Base-by-base conservation (phyloP, 176 grass and related monocot genomes). In the Oryza officinalis region DNA sequence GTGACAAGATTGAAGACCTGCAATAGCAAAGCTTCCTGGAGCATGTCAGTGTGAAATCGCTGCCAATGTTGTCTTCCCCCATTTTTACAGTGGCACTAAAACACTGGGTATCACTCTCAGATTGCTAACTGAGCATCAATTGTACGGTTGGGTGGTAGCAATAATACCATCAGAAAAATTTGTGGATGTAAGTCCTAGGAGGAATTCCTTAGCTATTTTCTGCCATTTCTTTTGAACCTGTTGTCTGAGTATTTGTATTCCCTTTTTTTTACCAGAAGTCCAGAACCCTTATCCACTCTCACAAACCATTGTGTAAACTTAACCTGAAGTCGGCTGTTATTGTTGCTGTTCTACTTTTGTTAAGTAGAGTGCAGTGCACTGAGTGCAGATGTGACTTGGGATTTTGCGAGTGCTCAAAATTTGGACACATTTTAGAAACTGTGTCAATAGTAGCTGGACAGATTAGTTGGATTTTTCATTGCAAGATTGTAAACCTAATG, bases 1-100 rank as follows among this genome's bases (percentile, higher is more conserved):
- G 43, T 95, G 83, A 95, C 65, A 67, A 33, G 43, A 31, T 78
- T 65, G 60, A 65, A 22, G 80, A 35, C 67, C 59, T 63, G 50
- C 9, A 43, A 75, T 1, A 61, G 32, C 63, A 52, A 80, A 61
- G 27, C 43, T 80, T 75, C 28, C 15, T 27, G 59, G 30, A n/a
- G 57, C 22, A 23, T 13, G 45, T 63, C 13, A 38, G 30, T 22
- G 13, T 49, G 28, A 69, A 69, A 37, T 50, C 23, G 69, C 44
- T 8, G n/a, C 37, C 26, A 72, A 74, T 11, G 28, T 5, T 30
- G 57, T 31, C 33, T 31, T 40, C 60, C 4, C 71, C 59, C 41
- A 35, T 83, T 83, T 64, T 46, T 64, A 18, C 27, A 49, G 13
- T 26, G 17, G 4, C 60, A 20, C 10, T 1, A 26, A 63, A 5